Conservation (phyloP, 1,139 yeast species). For the Kluyveromyces sp. region DNA sequence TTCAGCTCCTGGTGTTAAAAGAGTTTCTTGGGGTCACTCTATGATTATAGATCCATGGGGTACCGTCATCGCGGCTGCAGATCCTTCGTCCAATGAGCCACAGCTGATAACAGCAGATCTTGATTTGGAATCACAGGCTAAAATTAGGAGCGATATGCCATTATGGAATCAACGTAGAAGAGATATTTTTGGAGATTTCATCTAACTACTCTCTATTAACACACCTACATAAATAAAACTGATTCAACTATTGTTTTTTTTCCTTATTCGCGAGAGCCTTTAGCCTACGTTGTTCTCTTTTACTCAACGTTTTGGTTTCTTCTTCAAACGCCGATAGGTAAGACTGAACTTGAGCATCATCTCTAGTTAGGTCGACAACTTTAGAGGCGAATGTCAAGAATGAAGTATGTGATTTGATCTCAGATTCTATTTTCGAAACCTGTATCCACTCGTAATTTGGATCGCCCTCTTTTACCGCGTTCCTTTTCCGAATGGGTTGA, state of each 20-base stretch:
- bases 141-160: slow-evolving; percentile 63
- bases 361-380: slow-evolving; percentile 18
- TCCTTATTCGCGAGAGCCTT: neutral
- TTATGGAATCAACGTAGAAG: slow-evolving; percentile 61
- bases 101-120: slow-evolving; percentile 66
- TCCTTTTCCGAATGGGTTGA: slow-evolving; percentile 83
- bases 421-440: slow-evolving; percentile 75
- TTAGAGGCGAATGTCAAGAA: slow-evolving; percentile 81
- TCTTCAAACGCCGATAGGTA: slow-evolving; percentile 5
- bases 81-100: slow-evolving; percentile 39
- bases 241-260: neutral
- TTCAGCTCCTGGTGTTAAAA: slow-evolving; percentile 29
- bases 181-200: slow-evolving; percentile 36
- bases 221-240: neutral
- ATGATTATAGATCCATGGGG: slow-evolving; percentile 93
- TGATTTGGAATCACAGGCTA: slow-evolving; percentile 42
- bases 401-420: slow-evolving; percentile 89
- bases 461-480: slow-evolving; percentile 82
- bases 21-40: slow-evolving; percentile 77
- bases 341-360: slow-evolving; percentile 10
- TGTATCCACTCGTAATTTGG: slow-evolving; percentile 68
- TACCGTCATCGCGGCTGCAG: slow-evolving; percentile 53
- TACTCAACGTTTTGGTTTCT: slow-evolving; percentile 4
- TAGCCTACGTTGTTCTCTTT: slow-evolving; percentile 5
- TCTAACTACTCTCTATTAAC: neutral